phyloP scores from a whole-genome alignment of 2,329 filamentous ascomycete genomes.

The Cladophialophora psammophila region DNA sequence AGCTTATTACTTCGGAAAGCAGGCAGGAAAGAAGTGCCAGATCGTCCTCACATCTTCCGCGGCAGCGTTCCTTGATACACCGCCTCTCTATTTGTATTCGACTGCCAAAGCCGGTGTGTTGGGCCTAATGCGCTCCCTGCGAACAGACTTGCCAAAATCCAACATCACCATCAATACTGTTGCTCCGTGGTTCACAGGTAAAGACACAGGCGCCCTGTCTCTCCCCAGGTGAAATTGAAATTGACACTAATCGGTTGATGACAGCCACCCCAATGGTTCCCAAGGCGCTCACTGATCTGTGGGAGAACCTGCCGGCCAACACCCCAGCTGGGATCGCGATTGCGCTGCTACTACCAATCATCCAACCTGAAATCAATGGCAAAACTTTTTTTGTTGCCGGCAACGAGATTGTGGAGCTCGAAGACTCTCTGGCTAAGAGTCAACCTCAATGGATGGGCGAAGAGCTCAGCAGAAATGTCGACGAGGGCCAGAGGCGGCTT shows the following conservation, averaged over 20 bases:
- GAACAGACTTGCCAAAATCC: constrained; percentile 29
- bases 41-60: constrained; percentile 25
- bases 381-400: constrained; percentile 41
- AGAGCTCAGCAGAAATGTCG: constrained; percentile 40
- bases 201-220: neutral
- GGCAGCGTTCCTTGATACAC: constrained; percentile 20
- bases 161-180: constrained; percentile 32
- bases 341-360: constrained; percentile 34
- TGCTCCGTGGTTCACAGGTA: constrained; percentile 38
- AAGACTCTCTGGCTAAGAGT: constrained; percentile 38
- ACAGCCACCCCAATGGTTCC: constrained; percentile 21
- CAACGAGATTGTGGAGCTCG: constrained; percentile 41
- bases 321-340: constrained; percentile 39
- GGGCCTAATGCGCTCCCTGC: constrained; percentile 40
- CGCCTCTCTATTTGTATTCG: constrained; percentile 20
- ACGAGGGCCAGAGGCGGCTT: constrained; percentile 22
- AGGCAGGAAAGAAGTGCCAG: constrained; percentile 8
- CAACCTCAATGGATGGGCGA: constrained; percentile 45
- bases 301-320: constrained; percentile 40
- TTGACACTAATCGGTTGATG: neutral
- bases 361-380: constrained; percentile 41
- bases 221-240: neutral
- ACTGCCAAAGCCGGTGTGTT: constrained; percentile 42
- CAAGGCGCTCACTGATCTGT: constrained; percentile 36
- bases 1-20: constrained; percentile 37